These are phyloP conservation scores for Ramaria sp. DNA, from an alignment of 768 basidiomycete species.

Conservation along the genomic window DNA sequence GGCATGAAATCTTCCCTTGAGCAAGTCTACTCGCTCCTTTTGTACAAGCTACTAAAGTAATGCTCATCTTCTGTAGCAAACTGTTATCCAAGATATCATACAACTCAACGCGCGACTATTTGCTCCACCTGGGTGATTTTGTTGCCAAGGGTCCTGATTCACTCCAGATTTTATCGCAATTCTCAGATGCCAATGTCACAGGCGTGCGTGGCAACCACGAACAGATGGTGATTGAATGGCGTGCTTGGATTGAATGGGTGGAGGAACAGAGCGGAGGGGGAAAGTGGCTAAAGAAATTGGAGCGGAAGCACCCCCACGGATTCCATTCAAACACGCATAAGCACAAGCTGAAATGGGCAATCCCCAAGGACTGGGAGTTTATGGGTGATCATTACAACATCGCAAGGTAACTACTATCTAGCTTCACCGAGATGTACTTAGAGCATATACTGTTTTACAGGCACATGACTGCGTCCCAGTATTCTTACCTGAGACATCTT, in stretches of 20 bases:
- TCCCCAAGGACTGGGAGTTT: constrained; percentile 65
- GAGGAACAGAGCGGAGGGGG: constrained; percentile 29
- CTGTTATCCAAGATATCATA: constrained; percentile 57
- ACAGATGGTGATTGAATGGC: constrained; percentile 85
- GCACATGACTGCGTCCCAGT: constrained; percentile 49
- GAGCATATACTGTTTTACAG: constrained; percentile 16
- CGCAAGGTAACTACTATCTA: constrained; percentile 37
- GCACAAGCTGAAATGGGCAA: constrained; percentile 28
- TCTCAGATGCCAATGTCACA: constrained; percentile 50
- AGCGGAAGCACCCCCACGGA: constrained; percentile 18
- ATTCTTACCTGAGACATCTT: constrained; percentile 61
- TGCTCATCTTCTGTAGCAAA: constrained; percentile 30
- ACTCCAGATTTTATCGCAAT: constrained; percentile 49
- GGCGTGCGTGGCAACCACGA: constrained; percentile 95
- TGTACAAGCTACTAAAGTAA: background rate
- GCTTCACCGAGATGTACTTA: background rate
- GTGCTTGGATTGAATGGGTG: constrained; percentile 79
- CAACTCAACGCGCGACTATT: constrained; percentile 45
- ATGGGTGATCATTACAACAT: constrained; percentile 69
- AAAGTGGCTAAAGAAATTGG: constrained; percentile 42
- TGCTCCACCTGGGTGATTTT: constrained; percentile 82
- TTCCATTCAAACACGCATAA: constrained; percentile 19
- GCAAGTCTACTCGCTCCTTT: constrained; percentile 33
- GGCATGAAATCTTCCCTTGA: constrained; percentile 61
- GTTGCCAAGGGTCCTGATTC: constrained; percentile 61